Conservation (phyloP, 352 stramenopile genomes). For the Ophiocytium majus region DNA sequence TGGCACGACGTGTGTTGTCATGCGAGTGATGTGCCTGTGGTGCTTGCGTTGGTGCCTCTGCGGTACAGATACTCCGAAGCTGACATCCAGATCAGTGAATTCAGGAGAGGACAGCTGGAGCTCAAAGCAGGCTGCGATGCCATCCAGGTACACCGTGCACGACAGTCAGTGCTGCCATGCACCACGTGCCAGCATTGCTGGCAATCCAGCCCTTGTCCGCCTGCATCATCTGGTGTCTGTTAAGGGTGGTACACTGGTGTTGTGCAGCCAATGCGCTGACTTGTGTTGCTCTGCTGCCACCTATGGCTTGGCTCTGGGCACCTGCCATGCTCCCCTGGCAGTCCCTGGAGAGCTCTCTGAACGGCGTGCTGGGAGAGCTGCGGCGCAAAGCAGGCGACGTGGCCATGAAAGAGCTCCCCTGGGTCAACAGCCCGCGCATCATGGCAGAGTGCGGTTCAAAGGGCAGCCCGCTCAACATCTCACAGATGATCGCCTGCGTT, state of each 20-base stretch:
- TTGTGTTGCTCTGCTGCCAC: too few relatives aligned
- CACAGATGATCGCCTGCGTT: constrained; percentile 99
- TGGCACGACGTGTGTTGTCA: too few relatives aligned
- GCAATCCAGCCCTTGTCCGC: too few relatives aligned
- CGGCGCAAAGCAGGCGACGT: constrained; percentile 94
- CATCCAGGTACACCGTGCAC: constrained; percentile 50
- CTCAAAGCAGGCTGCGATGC: constrained; percentile 55
- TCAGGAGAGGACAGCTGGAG: constrained; percentile 43
- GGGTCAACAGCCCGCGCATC: constrained; percentile 89
- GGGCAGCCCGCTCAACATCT: constrained; percentile 97
- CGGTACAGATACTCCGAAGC: constrained; percentile 65
- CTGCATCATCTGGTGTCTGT: too few relatives aligned
- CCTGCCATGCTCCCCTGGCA: constrained; percentile 78
- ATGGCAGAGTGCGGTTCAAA: constrained; percentile 99
- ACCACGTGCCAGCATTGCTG: too few relatives aligned
- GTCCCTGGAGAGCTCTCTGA: constrained; percentile 96
- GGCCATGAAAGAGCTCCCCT: constrained; percentile 94
- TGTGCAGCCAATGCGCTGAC: too few relatives aligned
- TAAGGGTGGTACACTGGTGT: too few relatives aligned
- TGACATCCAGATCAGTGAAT: constrained; percentile 59
- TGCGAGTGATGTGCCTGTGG: too few relatives aligned
- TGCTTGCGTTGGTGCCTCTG: too few relatives aligned
- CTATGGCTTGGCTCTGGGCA: background rate
- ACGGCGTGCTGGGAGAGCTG: constrained; percentile 93
- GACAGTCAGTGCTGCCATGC: too few relatives aligned